Evolutionary conservation across 345 rosid species (phyloP), one percentile per base, ranked within the genome.

Genomic region (Hypericum androsaemum): DNA sequence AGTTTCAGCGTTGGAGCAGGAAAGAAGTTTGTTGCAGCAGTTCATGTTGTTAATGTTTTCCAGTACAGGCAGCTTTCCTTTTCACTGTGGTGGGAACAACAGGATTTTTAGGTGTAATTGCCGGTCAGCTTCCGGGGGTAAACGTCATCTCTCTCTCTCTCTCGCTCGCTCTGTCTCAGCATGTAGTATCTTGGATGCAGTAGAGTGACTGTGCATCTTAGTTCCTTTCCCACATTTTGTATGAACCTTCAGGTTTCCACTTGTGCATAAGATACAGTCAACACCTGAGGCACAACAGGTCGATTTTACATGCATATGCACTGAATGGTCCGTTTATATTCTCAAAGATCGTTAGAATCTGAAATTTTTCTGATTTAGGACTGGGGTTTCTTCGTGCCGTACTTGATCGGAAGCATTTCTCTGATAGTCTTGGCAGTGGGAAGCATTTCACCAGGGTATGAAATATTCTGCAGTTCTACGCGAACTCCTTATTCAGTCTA

Each of bases 111-210:
- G 94, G 74, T 60, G 77, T 90, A 52, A 73, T 87, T 56, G 89
- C 95, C 3, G 89, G 96, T 43, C 96, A 84, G 74, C 96, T 87
- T 75, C 96, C 96, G 0, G 95, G 94, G 86, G 96, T 81, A 87
- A 72, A 3, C 2, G 22, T 12, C 14, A 9, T 46, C 22, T 8
- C 14, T 8, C 50, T 6, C 10, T 14, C 14, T 14, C 9, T 46
- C 2, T 14, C 12, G 2, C 14, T 10, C 48, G 11, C 32, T 9
- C 6, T 13, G 22, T 8, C 16, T n/a, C 32, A 4, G 32, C 32
- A 22, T 22, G 32, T 22, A 22, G 32, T 4, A 22, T 22, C 32
- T 22, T 22, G 32, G 32, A 22, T 17, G 44, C 12, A 41, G n/a
- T 12, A 14, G 11, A 39, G 12, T 49, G 62, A 11, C 28, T 7